Percentiles rank a stretch among this genome's conserved stretches.
Conservation (phyloP, 306 rosid genomes). For the Prinsepia uniflora region DNA sequence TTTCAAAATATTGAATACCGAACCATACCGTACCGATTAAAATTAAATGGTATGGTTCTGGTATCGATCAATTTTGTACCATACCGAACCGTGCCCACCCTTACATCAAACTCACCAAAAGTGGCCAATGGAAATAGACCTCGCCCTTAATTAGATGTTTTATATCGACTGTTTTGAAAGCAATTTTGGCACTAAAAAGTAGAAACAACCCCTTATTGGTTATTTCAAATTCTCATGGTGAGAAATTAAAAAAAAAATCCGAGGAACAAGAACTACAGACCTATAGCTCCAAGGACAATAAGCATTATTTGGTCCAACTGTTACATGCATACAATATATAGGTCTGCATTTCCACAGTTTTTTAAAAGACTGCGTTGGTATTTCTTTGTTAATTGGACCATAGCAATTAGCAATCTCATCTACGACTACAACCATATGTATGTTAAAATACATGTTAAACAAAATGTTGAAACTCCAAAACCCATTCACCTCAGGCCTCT, state of each 20-base stretch:
- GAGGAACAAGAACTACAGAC: not conserved
- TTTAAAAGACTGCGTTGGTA: too few species aligned
- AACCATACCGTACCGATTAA: too few species aligned
- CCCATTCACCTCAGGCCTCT: not conserved
- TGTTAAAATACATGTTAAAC: not conserved
- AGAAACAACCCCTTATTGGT: not conserved
- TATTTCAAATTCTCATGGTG: not conserved
- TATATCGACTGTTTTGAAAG: not conserved
- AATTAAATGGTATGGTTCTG: too few species aligned
- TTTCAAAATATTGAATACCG: too few species aligned
- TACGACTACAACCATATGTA: not conserved
- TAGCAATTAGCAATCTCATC: not conserved
- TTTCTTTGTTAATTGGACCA: not conserved
- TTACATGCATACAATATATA: not conserved
- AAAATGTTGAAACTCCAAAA: constrained; percentile 12
- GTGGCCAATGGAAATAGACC: too few species aligned
- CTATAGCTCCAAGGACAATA: not conserved
- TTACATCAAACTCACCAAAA: too few species aligned
- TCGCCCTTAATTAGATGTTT: not conserved
- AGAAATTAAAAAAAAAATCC: too few species aligned
- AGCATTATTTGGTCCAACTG: not conserved
- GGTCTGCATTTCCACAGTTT: not conserved
- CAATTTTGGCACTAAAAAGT: not conserved
- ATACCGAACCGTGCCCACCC: too few species aligned
- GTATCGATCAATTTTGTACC: too few species aligned